Evolutionary conservation across 1,139 yeast genomes (phyloP).

Genomic region (Blastobotrys proliferans): DNA sequence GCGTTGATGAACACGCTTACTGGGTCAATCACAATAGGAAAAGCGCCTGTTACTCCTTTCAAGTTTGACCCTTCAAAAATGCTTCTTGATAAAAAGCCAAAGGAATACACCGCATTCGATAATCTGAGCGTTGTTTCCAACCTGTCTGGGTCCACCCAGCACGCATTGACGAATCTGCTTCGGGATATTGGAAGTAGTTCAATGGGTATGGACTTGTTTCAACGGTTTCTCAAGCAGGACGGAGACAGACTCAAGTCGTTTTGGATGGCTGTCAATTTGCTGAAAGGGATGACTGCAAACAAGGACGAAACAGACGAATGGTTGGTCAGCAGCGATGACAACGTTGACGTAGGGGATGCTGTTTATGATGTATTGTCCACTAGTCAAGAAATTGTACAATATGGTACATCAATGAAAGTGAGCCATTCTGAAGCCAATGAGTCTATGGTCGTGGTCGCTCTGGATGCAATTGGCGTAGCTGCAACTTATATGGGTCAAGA

Average conservation of each 20-base stretch:
- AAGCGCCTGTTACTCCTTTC: not conserved
- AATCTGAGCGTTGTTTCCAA: slow-evolving; percentile 14
- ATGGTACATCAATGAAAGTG: not conserved
- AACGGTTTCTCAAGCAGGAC: slow-evolving; percentile 1
- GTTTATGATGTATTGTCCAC: slow-evolving; percentile 21
- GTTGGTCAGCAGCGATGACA: slow-evolving; percentile 5
- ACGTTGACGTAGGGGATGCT: slow-evolving; percentile 11
- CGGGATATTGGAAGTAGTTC: slow-evolving; percentile 2
- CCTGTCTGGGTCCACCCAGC: slow-evolving; percentile 12
- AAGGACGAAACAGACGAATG: slow-evolving; percentile 9
- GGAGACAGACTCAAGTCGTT: slow-evolving; percentile 13
- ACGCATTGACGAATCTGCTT: slow-evolving; percentile 5
- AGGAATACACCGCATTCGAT: slow-evolving; percentile 4
- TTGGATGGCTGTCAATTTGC: slow-evolving; percentile 28
- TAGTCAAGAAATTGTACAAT: slow-evolving; percentile 17
- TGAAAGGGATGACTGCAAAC: slow-evolving; percentile 21
- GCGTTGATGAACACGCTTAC: slow-evolving; percentile 1
- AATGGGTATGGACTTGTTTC: slow-evolving; percentile 1
- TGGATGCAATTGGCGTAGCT: slow-evolving; percentile 42
- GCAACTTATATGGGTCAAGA: slow-evolving; percentile 39
- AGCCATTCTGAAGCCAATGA: slow-evolving; percentile 1
- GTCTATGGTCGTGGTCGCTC: slow-evolving; percentile 23
- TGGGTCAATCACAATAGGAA: not conserved
- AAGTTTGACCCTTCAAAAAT: slow-evolving; percentile 8
- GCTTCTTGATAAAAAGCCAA: not conserved